A percentile compares a stretch with the other conserved stretches of the same genome.
phyloP scores from a whole-genome alignment of 2,329 filamentous ascomycete genomes.

The Colletotrichum euphorbiae region DNA sequence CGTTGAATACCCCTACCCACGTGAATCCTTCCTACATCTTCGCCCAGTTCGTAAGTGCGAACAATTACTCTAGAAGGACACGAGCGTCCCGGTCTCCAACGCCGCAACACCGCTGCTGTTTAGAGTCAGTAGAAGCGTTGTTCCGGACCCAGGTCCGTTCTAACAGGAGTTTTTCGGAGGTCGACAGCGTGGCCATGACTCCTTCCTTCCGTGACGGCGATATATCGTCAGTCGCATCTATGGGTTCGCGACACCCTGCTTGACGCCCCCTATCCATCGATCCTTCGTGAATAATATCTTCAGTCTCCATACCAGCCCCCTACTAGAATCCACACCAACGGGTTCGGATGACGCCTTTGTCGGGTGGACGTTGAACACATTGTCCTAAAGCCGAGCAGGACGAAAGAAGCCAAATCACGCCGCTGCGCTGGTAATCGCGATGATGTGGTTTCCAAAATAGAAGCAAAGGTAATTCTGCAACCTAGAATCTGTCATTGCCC shows the following conservation, averaged over 20 bases:
- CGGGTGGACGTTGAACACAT: neutral
- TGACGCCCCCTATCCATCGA: neutral
- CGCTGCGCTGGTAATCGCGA: neutral
- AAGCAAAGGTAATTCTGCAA: constrained; percentile 28
- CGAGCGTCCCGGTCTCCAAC: neutral
- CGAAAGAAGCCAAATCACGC: neutral
- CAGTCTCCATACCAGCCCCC: constrained; percentile 5
- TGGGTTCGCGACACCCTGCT: neutral
- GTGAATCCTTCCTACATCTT: constrained; percentile 8
- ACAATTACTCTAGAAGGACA: constrained; percentile 4
- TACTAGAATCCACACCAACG: neutral
- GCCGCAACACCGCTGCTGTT: neutral
- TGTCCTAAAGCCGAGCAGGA: neutral
- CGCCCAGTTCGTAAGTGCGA: neutral
- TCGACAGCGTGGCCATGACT: neutral
- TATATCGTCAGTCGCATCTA: neutral
- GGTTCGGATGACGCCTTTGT: neutral
- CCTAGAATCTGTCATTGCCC: constrained; percentile 34
- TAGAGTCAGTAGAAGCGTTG: neutral
- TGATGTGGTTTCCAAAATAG: constrained; percentile 28
- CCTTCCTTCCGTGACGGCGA: constrained; percentile 8
- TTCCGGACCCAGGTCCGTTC: neutral
- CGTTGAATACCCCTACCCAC: constrained; percentile 3
- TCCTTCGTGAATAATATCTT: constrained; percentile 15
- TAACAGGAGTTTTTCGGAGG: constrained; percentile 1